phyloP scores from a whole-genome alignment of 352 stramenopile species.

The Aphanomyces euteiches region DNA sequence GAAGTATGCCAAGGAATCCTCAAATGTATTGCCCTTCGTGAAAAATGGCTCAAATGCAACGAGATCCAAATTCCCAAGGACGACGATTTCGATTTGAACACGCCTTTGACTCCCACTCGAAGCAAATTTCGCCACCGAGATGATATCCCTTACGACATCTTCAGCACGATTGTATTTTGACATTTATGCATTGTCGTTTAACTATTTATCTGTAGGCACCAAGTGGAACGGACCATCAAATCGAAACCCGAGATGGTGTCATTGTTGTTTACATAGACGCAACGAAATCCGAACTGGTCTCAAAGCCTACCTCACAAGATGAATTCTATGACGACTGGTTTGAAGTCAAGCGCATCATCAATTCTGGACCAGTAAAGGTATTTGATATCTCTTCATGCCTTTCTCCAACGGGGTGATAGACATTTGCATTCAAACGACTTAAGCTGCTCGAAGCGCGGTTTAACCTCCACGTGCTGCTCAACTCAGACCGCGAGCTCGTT shows the following conservation, averaged over 20 bases:
- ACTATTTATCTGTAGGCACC: not conserved
- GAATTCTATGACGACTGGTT: conserved; percentile 77
- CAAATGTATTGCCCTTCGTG: conserved; percentile 64
- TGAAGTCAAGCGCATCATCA: conserved; percentile 82
- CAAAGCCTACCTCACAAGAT: conserved; percentile 41
- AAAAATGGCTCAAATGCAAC: conserved; percentile 68
- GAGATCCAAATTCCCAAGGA: conserved; percentile 32
- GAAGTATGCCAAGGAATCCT: conserved; percentile 75
- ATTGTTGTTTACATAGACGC: conserved; percentile 45
- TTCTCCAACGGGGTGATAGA: conserved; percentile 8
- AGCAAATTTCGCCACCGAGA: conserved; percentile 59
- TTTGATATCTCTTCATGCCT: conserved; percentile 16
- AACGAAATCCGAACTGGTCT: conserved; percentile 36
- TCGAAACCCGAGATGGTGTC: conserved; percentile 60
- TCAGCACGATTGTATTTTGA: conserved; percentile 30
- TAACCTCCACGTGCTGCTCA: conserved; percentile 95
- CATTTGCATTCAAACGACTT: conserved; percentile 79
- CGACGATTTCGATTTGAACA: conserved; percentile 18
- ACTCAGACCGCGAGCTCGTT: conserved; percentile 92
- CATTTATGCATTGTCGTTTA: not conserved
- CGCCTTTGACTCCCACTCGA: conserved; percentile 34
- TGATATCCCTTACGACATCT: conserved; percentile 68
- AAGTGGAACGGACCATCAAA: conserved; percentile 37
- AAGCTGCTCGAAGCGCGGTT: conserved; percentile 90
- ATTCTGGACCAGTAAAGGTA: conserved; percentile 82